Base-by-base conservation (phyloP, 495 filamentous ascomycete species). In the Chaetomium tenue region DNA sequence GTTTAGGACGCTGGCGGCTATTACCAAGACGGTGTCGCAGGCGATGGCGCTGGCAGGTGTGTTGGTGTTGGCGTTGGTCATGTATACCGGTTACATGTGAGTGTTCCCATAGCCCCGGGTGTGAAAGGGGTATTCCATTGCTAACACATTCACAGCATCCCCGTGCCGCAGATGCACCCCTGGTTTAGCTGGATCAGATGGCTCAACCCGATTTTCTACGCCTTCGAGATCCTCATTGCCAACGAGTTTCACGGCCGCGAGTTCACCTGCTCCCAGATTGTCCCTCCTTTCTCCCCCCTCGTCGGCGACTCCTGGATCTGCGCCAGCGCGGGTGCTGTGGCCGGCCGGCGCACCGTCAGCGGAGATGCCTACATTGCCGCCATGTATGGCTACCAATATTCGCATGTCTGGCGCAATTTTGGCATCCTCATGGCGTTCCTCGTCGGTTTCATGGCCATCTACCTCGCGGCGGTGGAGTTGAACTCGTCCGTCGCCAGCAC, bases 131-230 rank as follows among this genome's bases (percentile, higher is more conserved):
- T 23, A 26, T 54, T 51, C 13, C 13, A 15, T 13, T 58, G 30
- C 58, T 51, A 52, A 60, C 59, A 0, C 12, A 6, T 13, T 20
- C 1, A 3, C 16, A 61, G 60, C 11, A 89, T 95, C 46, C 89
- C 90, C 3, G 85, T 84, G 0, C 79, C 75, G 48, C 82, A 87
- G 60, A 93, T 94, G 91, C 85, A 86, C 60, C 86, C 88, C 0
- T 95, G 89, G 89, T 87, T 93, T 57, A 82, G 84, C 57, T 96
- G 91, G 92, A 78, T 96, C 9, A 82, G 83, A 3, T 92, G 86
- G 83, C 83, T 94, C 57, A 92, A 95, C 66, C 91, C 91, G 0
- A 81, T 96, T 7, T 85, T 86, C 46, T 96, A 94, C 66, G 86
- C 81, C 4, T 93, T 91, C 58, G 91, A 90, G 75, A 84, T 78